Evolutionary conservation across 225 moss, liverwort and hornwort genomes (phyloP), one percentile per base, ranked within the genome.

Genomic region (Sphagnum contortum): DNA sequence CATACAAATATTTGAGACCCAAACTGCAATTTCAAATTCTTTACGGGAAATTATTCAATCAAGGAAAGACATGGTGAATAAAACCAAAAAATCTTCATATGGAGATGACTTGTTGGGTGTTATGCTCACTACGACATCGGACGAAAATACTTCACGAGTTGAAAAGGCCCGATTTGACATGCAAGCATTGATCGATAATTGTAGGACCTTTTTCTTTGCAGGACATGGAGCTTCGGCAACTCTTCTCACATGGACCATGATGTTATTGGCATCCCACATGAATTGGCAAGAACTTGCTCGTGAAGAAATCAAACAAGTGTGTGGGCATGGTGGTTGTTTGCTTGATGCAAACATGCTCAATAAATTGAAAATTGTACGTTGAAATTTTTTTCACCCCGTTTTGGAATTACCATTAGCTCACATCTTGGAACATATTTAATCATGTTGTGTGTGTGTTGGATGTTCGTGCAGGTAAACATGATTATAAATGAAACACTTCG

Each of bases 401-500:
- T 29, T 29, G 29, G 29, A 29, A 29, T 29, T 29, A 29, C 29
- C 1, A 29, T 29, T 29, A 29, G 29, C 29, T 29, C 29, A 29
- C 29, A 29, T 29, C 29, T 29, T 29, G 29, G 29, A 29, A 29
- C 29, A 29, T 29, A 29, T 29, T 1, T 29, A 29, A 29, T 29
- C 29, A 29, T 29, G 29, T 29, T 29, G 29, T 1, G 29, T 29
- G 29, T 29, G 29, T 29, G 29, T 29, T 29, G 29, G 29, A 29
- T 29, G 29, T 29, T n/a, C 3, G 46, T 45, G 67, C 55, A 67
- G 67, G 8, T 67, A 11, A 48, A 50, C 11, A 67, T 67, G 67
- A 55, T 67, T 5, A 11, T 67, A 4, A 56, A 67, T 48, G 67
- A 67, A 56, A 45, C 67, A 8, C 70, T 67, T 6, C 56, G 67